phyloP scores from a whole-genome alignment of 2,329 filamentous ascomycete genomes.

The Aureobasidium melanogenum region DNA sequence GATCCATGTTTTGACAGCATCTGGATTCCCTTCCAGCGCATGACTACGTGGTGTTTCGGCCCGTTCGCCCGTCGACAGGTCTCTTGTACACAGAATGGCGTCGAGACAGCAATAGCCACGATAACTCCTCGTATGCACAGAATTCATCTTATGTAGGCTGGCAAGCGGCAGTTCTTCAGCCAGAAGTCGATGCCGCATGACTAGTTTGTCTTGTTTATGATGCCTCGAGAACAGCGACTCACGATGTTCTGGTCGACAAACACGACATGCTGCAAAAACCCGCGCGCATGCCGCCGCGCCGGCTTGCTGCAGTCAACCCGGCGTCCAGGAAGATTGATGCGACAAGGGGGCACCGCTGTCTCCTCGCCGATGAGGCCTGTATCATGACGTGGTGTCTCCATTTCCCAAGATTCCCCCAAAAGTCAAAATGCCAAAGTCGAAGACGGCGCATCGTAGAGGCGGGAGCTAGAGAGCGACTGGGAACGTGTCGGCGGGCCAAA shows the following conservation, averaged over 20 bases:
- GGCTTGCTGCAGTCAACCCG: neutral
- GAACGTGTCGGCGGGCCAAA: constrained; percentile 2
- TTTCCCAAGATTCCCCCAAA: constrained; percentile 9
- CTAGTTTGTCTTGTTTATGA: neutral
- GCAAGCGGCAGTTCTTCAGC: neutral
- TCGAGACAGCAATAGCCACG: neutral
- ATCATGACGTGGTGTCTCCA: constrained; percentile 9
- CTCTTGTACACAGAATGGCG: neutral
- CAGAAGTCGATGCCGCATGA: neutral
- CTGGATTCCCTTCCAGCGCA: neutral
- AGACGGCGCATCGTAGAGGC: neutral
- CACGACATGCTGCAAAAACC: neutral
- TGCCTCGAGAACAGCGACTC: neutral
- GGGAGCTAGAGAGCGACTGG: neutral
- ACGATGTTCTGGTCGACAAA: neutral
- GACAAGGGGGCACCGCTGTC: neutral
- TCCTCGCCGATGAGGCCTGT: neutral
- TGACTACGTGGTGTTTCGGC: neutral
- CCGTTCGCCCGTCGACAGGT: neutral
- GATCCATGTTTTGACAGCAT: neutral
- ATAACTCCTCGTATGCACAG: neutral
- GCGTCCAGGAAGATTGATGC: neutral
- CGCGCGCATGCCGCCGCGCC: constrained; percentile 3
- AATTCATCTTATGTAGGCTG: neutral
- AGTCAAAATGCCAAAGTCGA: constrained; percentile 4